Percentiles rank a stretch among this genome's conserved stretches.
Evolutionary conservation across 768 basidiomycete genomes (phyloP).

Genomic region (Lactifluus hygrophoroides): DNA sequence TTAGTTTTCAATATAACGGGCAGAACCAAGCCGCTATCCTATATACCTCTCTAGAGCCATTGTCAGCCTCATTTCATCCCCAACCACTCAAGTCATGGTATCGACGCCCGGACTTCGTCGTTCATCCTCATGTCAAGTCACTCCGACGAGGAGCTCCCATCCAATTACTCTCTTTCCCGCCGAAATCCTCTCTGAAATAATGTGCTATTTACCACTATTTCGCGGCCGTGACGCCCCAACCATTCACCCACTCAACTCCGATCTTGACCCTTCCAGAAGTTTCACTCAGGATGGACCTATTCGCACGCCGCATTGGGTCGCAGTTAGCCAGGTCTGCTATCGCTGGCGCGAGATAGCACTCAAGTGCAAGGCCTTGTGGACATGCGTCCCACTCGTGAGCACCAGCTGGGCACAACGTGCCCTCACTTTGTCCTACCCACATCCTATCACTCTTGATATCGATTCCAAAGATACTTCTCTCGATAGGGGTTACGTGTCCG

Average conservation of each 20-base stretch:
- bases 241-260: constrained; percentile 3
- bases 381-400: constrained; percentile 11
- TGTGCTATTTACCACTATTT: constrained; percentile 15
- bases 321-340: constrained; percentile 15
- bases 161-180: constrained; percentile 5
- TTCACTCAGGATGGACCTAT: constrained; percentile 9
- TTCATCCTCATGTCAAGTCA: not conserved
- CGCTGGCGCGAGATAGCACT: constrained; percentile 14
- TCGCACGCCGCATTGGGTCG: constrained; percentile 18
- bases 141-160: not conserved
- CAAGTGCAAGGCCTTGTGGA: constrained; percentile 13
- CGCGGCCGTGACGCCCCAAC: constrained; percentile 3
- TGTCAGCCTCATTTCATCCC: not conserved
- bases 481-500: constrained; percentile 13
- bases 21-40: not conserved
- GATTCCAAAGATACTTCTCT: constrained; percentile 8
- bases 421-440: constrained; percentile 10
- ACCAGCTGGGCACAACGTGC: constrained; percentile 3
- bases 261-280: constrained; percentile 8
- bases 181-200: constrained; percentile 14
- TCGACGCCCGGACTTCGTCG: too few species aligned
- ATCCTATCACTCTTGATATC: constrained; percentile 7
- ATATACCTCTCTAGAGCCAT: not conserved
- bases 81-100: not conserved
- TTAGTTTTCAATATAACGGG: not conserved